Evolutionary conservation across 345 rosid genomes (phyloP), one percentile per base, ranked within the genome.

Genomic region (Gossypium sturtianum): DNA sequence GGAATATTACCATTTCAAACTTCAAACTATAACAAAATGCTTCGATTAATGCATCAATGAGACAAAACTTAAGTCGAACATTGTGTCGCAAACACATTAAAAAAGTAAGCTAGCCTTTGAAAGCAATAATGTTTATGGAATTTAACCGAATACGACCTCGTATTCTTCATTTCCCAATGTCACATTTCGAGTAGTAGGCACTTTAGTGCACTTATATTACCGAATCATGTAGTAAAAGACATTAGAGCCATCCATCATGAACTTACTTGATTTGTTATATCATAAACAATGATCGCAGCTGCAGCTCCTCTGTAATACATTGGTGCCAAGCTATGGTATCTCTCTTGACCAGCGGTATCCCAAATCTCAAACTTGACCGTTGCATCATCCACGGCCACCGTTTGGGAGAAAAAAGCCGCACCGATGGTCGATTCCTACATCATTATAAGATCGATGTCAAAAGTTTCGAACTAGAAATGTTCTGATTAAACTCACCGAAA

Each of bases 311-410:
- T 86, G 74, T 95, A 93, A 82, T 95, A 91, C 99, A 93, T 95
- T 29, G 98, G 99, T 68, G 98, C 99, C 83, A 95, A 84, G 80
- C 98, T 91, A 80, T 93, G 99, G 74, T 95, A 95, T 45, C 97
- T 85, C 88, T 95, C 97, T 75, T 95, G 99, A 47, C 99, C 99
- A 0, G 99, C 99, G 22, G 99, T 95, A 82, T 95, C 99, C 99
- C 99, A 95, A 17, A 95, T 95, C 88, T 95, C 99, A 85, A 95
- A 95, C 79, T 95, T 95, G 1, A 95, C 93, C 13, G 94, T 93
- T 0, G 94, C 94, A 74, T 93, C 97, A 75, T 91, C 90, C 47
- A 89, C 98, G 11, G 94, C 94, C 83, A 95, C 63, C 12, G 97
- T 90, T 79, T 95, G 99, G 29, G 98, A 91, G 84, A 95, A 95